Base-by-base conservation (phyloP, 2,329 filamentous ascomycete species). In the Aspergillus alliaceus region DNA sequence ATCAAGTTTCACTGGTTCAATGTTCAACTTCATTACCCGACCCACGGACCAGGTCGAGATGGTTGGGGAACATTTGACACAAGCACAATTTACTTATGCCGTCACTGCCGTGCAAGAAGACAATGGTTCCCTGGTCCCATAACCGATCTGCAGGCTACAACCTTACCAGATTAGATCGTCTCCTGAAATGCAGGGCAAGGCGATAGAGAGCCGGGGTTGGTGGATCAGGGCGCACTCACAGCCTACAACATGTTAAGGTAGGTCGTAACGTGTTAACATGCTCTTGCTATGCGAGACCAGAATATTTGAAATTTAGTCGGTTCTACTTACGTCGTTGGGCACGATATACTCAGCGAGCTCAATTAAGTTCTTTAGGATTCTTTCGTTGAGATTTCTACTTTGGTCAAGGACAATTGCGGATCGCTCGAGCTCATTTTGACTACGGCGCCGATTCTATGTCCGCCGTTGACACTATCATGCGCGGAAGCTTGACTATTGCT, bases 381-480 rank as follows among this genome's bases (percentile, higher is more conserved):
- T n/a, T n/a, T 56, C 53, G 53, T 56, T 11, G 35, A 56, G 22
- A 27, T 51, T 37, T 51, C 53, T 51, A 32, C 37, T 51, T 51
- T 51, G 12, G 53, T 46, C 29, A 25, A 22, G 8, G 39, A 18
- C 25, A 29, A 24, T 52, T 52, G 27, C 37, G 15, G 50, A 34
- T 25, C 18, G 34, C 25, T 18, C n/a, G 34, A n/a, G 22, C 20
- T 29, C 20, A 12, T 24, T 42, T 24, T 24, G 12, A 35, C 18
- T 34, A 39, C 22, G 22, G 4, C 24, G 9, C 9, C 34, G 2
- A 44, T 20, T 15, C n/a, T 24, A n/a, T 27, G n/a, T 12, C 42
- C 40, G 20, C 39, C 40, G 39, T 47, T 35, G 22, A 27, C 14
- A 20, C 34, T 40, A 51, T 40, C 24, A 31, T 40, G 34, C 34